A percentile compares a stretch with the other conserved stretches of the same genome.
Evolutionary conservation across 768 basidiomycete genomes (phyloP).

Genomic region (Dentipellis sp.): DNA sequence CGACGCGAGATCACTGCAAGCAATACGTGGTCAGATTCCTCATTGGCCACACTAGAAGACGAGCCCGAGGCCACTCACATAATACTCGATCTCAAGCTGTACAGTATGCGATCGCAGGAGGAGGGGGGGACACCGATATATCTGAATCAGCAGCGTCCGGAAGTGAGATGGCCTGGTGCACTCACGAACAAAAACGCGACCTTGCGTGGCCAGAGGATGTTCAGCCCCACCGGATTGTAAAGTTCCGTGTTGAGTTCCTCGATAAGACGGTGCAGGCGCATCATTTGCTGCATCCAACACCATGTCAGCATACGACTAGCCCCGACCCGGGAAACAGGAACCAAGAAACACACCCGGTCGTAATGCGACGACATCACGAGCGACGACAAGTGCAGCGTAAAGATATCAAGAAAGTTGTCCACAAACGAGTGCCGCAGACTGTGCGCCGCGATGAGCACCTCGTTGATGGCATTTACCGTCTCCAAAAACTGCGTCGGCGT

Average conservation of each 20-base stretch:
- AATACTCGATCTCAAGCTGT: conserved; percentile 94
- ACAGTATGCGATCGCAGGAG: background rate
- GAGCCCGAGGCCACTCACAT: conserved; percentile 41
- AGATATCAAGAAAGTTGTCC: conserved; percentile 72
- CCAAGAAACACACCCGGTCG: conserved; percentile 49
- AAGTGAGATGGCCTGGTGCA: conserved; percentile 15
- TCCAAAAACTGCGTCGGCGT: conserved; percentile 85
- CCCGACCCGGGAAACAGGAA: background rate
- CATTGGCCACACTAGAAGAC: background rate
- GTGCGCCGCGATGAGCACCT: conserved; percentile 78
- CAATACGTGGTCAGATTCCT: background rate
- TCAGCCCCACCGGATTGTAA: conserved; percentile 82
- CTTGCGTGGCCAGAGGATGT: conserved; percentile 76
- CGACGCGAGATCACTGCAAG: background rate
- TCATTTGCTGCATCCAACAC: conserved; percentile 57
- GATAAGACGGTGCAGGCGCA: conserved; percentile 50
- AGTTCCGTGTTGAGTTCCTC: conserved; percentile 58
- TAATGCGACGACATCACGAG: conserved; percentile 70
- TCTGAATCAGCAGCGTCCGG: background rate
- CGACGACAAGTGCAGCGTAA: conserved; percentile 74
- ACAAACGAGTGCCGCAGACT: conserved; percentile 61
- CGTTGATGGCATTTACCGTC: conserved; percentile 87
- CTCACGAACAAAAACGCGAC: conserved; percentile 90
- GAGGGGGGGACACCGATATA: background rate
- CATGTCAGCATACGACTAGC: background rate